Conservation (phyloP, 1,284 basidiomycete species). For the Testicularia cyperi region DNA sequence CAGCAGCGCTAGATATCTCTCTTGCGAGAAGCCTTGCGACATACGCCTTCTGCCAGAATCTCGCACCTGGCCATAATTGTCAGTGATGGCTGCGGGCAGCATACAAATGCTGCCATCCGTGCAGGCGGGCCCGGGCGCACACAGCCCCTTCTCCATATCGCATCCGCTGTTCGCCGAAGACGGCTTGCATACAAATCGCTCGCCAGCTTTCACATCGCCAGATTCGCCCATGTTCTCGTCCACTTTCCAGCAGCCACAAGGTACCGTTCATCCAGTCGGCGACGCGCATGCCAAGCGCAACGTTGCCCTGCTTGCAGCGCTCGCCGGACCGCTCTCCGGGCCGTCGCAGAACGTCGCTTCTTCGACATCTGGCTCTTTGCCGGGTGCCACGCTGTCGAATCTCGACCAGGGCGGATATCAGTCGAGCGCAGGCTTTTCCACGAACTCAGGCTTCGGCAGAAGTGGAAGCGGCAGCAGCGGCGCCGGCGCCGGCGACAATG, state of each 20-base stretch:
- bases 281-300: conserved; percentile 7
- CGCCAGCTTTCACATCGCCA: neutral
- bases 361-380: conserved; percentile 1
- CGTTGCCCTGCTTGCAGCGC: conserved; percentile 18
- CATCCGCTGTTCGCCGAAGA: conserved; percentile 24
- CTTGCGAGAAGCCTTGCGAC: no score
- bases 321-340: conserved; percentile 11
- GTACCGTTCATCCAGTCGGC: no score
- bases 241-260: no score
- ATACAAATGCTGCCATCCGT: conserved; percentile 22
- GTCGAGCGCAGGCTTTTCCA: no score
- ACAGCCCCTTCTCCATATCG: conserved; percentile 32
- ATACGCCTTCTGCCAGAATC: neutral
- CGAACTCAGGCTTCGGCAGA: conserved; percentile 14
- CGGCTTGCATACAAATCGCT: neutral
- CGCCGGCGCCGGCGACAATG: neutral
- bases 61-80: conserved; percentile 1
- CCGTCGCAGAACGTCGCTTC: no score
- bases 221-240: neutral
- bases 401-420: conserved; percentile 22
- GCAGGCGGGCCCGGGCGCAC: conserved; percentile 6
- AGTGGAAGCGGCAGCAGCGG: conserved; percentile 10
- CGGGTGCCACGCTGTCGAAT: conserved; percentile 8
- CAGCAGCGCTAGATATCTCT: no score
- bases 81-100: conserved; percentile 15